Evolutionary conservation across 148 eudicot genomes (phyloP).

Genomic region (Amaranthus cruentus): DNA sequence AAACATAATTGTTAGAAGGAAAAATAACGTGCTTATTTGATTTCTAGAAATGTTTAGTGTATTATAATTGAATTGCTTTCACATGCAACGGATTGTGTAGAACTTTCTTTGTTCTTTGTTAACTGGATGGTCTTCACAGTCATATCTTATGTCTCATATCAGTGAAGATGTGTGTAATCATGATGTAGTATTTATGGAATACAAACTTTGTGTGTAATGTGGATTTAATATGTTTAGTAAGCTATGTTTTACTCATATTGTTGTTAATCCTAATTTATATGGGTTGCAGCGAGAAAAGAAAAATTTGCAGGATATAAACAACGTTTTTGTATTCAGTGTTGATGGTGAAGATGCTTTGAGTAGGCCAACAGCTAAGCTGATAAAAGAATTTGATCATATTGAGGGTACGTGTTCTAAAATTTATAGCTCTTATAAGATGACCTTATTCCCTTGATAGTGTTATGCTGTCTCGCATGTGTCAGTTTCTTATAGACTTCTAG

Average conservation of each 20-base stretch:
- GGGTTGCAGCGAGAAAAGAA: slow-evolving; percentile 76
- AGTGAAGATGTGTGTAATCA: neutral
- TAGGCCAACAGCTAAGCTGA: slow-evolving; percentile 79
- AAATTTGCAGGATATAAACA: slow-evolving; percentile 78
- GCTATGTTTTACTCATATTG: neutral
- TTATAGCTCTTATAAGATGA: neutral
- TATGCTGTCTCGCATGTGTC: neutral
- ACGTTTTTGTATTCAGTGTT: slow-evolving; percentile 71
- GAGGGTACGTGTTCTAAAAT: slow-evolving; percentile 45
- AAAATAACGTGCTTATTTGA: neutral
- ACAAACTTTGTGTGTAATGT: neutral
- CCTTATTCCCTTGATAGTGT: neutral
- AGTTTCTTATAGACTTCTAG: neutral
- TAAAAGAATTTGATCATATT: slow-evolving; percentile 73
- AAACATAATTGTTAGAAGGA: neutral
- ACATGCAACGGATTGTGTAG: neutral
- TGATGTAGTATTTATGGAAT: neutral
- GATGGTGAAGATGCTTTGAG: slow-evolving; percentile 72
- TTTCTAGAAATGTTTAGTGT: no score
- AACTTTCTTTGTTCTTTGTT: neutral
- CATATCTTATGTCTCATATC: neutral
- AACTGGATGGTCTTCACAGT: neutral
- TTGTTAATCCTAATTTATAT: neutral
- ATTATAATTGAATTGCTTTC: neutral
- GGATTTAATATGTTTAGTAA: neutral